Conservation (phyloP, 2,329 filamentous ascomycete species). For the Trichoderma sp. region DNA sequence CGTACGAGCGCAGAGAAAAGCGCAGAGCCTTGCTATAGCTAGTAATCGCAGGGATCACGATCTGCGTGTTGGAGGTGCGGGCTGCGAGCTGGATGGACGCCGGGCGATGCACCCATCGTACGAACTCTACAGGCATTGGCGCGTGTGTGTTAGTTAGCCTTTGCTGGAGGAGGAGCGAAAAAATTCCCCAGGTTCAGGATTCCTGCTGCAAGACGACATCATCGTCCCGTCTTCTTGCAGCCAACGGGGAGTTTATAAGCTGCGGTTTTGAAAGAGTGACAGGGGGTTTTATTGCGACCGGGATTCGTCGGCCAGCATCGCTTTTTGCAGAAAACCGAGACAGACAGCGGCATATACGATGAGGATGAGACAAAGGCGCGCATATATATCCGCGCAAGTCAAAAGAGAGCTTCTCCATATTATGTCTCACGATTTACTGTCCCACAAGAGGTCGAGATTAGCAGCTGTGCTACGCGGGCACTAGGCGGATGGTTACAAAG, state of each 20-base stretch:
- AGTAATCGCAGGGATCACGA: not conserved
- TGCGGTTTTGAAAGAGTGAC: not conserved
- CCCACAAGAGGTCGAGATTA: not conserved
- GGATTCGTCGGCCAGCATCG: conserved; percentile 1
- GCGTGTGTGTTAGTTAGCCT: not conserved
- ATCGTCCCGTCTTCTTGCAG: conserved; percentile 17
- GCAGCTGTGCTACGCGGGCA: not conserved
- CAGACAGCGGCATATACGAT: not conserved
- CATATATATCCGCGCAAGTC: not conserved
- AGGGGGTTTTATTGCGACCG: not conserved
- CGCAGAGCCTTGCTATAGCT: not conserved
- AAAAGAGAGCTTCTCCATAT: not conserved
- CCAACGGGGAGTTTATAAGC: not conserved
- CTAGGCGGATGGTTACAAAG: not conserved
- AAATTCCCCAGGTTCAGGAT: not conserved
- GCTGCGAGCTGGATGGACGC: not conserved
- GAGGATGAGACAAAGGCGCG: not conserved
- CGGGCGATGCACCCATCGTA: not conserved
- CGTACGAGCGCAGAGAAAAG: not conserved
- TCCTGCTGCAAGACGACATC: conserved; percentile 18
- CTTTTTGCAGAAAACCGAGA: conserved; percentile 15
- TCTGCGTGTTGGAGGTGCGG: conserved; percentile 15
- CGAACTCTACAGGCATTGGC: not conserved
- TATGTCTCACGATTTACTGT: not conserved
- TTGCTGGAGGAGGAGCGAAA: not conserved